phyloP scores from a whole-genome alignment of 1,284 basidiomycete genomes.

The Coniophora puteana region DNA sequence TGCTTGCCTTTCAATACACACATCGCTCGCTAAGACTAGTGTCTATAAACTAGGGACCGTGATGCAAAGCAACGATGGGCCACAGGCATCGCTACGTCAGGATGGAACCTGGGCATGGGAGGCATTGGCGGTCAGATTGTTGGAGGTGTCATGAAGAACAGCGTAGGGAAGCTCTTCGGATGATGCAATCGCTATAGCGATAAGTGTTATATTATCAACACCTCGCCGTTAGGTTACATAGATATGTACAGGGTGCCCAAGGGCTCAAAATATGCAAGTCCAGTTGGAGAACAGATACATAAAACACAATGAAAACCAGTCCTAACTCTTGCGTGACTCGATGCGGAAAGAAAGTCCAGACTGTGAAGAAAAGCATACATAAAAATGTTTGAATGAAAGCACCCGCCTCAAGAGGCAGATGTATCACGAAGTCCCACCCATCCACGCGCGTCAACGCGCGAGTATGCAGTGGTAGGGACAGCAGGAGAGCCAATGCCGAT shows the following conservation, averaged over 20 bases:
- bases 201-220: too few relatives aligned
- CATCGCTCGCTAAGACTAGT: too few relatives aligned
- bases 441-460: constrained; percentile 75
- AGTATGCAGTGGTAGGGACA: constrained; percentile 77
- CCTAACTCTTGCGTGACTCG: too few relatives aligned
- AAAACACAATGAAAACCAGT: too few relatives aligned
- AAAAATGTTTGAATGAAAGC: constrained; percentile 9
- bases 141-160: constrained; percentile 74
- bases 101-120: constrained; percentile 63
- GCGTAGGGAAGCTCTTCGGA: constrained; percentile 74
- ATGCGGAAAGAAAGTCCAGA: too few relatives aligned
- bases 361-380: too few relatives aligned
- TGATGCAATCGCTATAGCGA: too few relatives aligned
- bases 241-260: too few relatives aligned
- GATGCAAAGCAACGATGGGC: constrained; percentile 88
- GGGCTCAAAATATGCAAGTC: too few relatives aligned
- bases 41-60: constrained; percentile 80
- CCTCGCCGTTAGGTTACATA: too few relatives aligned
- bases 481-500: constrained; percentile 64
- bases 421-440: constrained; percentile 54
- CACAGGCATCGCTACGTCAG: constrained; percentile 56
- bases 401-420: constrained; percentile 8
- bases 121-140: constrained; percentile 79
- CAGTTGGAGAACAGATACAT: too few relatives aligned
- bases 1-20: too few relatives aligned